A percentile compares a stretch with the other conserved stretches of the same genome.
Evolutionary conservation across 495 filamentous ascomycete species (phyloP).

Genomic region (Aspergillus hancockii): DNA sequence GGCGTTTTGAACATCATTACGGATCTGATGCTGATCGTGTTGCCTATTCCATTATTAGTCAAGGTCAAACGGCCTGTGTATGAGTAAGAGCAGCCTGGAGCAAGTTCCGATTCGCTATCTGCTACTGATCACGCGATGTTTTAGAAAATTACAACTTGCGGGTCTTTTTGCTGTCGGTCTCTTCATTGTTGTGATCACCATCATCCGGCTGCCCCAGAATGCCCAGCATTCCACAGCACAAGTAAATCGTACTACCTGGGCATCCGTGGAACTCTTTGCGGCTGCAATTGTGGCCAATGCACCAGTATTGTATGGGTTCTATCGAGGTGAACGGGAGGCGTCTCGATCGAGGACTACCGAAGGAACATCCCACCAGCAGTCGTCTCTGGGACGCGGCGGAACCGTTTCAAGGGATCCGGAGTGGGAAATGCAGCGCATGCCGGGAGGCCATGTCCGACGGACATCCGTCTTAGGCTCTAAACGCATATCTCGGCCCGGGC

Average conservation of each 20-base stretch:
- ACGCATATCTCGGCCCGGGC: neutral
- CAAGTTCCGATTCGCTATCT: neutral
- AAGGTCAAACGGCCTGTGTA: constrained; percentile 30
- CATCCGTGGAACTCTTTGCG: constrained; percentile 41
- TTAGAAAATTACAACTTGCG: constrained; percentile 38
- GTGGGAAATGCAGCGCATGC: constrained; percentile 5
- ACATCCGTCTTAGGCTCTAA: constrained; percentile 3
- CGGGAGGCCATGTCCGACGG: neutral
- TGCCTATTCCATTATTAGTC: constrained; percentile 42
- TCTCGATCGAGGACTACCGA: constrained; percentile 6
- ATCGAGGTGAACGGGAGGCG: neutral
- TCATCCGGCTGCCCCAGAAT: constrained; percentile 38
- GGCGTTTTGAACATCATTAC: constrained; percentile 43
- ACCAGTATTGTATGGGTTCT: constrained; percentile 35
- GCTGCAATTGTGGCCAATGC: constrained; percentile 47
- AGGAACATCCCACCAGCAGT: neutral
- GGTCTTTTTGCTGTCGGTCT: constrained; percentile 41
- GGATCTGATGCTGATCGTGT: constrained; percentile 42
- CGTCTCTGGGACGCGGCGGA: neutral
- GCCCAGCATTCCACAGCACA: constrained; percentile 34
- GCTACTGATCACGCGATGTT: constrained; percentile 7
- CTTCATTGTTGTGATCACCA: constrained; percentile 43
- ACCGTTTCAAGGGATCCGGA: neutral
- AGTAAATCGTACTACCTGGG: constrained; percentile 44
- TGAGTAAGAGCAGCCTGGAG: constrained; percentile 19